Evolutionary conservation across 345 rosid species (phyloP), one percentile per base, ranked within the genome.

Genomic region (Passiflora organensis): DNA sequence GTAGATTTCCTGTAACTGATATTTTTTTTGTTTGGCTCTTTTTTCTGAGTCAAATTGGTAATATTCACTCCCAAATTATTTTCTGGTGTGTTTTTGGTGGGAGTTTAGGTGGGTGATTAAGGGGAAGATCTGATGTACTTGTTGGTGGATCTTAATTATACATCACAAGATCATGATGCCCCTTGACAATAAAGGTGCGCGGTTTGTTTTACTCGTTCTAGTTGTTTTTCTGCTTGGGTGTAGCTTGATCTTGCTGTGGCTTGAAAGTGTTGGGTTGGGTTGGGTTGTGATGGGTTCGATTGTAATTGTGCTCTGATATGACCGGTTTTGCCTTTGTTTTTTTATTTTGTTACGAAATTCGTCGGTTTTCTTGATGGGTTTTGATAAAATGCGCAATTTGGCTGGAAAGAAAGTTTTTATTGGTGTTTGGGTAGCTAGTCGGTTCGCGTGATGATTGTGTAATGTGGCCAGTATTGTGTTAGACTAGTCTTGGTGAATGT

Each of bases 101-200:
- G 43, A 56, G 55, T 55, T 9, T 66, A 82, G 88, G 80, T 67
- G 74, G 62, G 78, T 25, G 63, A 10, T 51, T 28, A 39, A 62
- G 79, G 66, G 69, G 69, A 72, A 70, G 81, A 84, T 84, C 84
- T 84, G 77, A 84, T 78, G 84, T 80, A 75, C 83, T 55, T 65
- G 73, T 80, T 54, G 64, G 80, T 60, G 55, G 75, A 71, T 79
- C 81, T 68, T 68, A 64, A 72, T 72, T 70, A 72, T 48, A 51
- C 48, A 8, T 28, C 34, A 38, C 59, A 51, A 52, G 75, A 73
- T 71, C 83, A 70, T 66, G 78, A 77, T 79, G 86, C 76, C 85
- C 73, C 77, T 77, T 68, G 85, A 79, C 58, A 63, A 73, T 65
- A 77, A 79, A 79, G 87, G 87, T 81, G 5, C 8, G 51, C 21